Base-by-base conservation (phyloP, 2,329 filamentous ascomycete species). In the Zymoseptoria pseudotritici region DNA sequence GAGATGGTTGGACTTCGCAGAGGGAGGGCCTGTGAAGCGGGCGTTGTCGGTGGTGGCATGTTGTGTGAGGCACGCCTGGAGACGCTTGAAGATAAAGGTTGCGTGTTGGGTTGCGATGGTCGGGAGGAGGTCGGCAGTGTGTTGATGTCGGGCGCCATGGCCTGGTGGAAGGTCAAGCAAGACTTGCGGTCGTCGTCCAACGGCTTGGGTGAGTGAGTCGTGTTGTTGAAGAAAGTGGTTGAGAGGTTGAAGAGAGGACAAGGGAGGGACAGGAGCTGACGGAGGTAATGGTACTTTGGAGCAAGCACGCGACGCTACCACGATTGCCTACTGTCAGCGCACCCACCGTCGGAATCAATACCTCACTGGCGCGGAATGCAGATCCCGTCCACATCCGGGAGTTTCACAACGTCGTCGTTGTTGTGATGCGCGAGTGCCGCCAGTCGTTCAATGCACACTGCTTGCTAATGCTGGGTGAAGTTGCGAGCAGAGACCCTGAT, bases 71-170 rank as follows among this genome's bases (percentile, higher is more conserved):
- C 59, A 24, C 67, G 57, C 51, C 67, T 54, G 36, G 67, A 69
- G 6, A 61, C 61, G 26, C 54, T 60, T 24, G 46, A 59, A 5
- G 65, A 67, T 20, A 55, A 10, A n/a, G 61, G 54, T 20, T 53
- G 62, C 19, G 65, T 58, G 21, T 55, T 54, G 29, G 72, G 71
- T 49, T 72, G 70, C 60, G 74, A 68, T 29, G 69, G 68, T 22
- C 68, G 72, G 11, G 74, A 73, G n/a, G 75, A 76, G 4, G 66
- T 63, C 26, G 75, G 74, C 21, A 78, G 71, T 2, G 77, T 73
- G 65, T 78, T 81, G 61, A 79, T 66, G 65, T 82, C 80, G 57
- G 79, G 76, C 56, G 80, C 73, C 79, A 82, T 82, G 50, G 49
- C 24, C 50, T 19, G 57, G n/a, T 7, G 42, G 55, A 51, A 17